These are phyloP conservation scores for Tardiomyces digboiensis DNA, from an alignment of 1,139 yeast genomes.

Conservation along the genomic window DNA sequence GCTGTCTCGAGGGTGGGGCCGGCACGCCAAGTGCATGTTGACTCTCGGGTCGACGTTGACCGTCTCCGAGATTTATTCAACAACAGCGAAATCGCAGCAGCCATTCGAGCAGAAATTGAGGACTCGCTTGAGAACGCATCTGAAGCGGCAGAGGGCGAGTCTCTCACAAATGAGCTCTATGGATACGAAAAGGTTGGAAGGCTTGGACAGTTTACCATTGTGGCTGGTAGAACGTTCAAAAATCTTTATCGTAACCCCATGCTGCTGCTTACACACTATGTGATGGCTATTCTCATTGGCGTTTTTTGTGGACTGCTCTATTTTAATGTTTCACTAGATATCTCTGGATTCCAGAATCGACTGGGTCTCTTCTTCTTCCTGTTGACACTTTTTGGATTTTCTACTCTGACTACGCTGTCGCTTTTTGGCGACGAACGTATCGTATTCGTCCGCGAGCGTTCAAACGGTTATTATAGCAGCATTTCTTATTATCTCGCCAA, in stretches of 20 bases:
- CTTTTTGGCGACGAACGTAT: slow-evolving; percentile 83
- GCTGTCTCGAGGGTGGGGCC: no score
- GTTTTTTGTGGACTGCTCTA: slow-evolving; percentile 79
- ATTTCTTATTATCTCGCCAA: slow-evolving; percentile 77
- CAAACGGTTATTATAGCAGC: slow-evolving; percentile 89
- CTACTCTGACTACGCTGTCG: slow-evolving; percentile 74
- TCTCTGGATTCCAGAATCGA: slow-evolving; percentile 93
- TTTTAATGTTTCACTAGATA: slow-evolving; percentile 75
- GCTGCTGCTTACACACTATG: slow-evolving; percentile 71
- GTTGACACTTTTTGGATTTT: slow-evolving; percentile 86
- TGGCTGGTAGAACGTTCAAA: slow-evolving; percentile 82
- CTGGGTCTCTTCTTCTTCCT: slow-evolving; percentile 87
- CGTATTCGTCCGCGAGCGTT: slow-evolving; percentile 83
- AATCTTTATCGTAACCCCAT: slow-evolving; percentile 89
- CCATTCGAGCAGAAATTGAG: background rate
- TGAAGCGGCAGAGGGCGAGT: background rate
- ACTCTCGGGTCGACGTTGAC: background rate
- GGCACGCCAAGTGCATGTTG: background rate
- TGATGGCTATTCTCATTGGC: slow-evolving; percentile 68
- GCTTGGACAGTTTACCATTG: slow-evolving; percentile 51
- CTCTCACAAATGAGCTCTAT: background rate
- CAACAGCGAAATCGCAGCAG: background rate
- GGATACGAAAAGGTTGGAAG: slow-evolving; percentile 43
- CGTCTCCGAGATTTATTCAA: background rate
- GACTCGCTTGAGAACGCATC: background rate